Evolutionary conservation across 1,139 yeast species (phyloP).

Genomic region (Geotrichum siamense): DNA sequence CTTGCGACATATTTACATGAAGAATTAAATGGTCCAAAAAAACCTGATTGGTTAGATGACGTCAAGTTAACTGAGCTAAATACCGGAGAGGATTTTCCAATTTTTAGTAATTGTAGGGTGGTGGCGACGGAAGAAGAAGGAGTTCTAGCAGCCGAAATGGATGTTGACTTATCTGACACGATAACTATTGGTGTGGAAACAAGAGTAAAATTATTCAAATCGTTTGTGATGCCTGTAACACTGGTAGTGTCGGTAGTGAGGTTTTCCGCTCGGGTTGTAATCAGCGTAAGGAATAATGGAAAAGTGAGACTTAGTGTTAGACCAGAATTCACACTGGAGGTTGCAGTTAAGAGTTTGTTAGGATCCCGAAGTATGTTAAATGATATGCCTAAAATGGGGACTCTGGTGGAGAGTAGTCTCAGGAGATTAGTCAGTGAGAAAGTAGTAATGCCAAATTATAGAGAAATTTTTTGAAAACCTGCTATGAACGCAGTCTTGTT

Average conservation of each 20-base stretch:
- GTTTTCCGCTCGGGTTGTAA: conserved; percentile 76
- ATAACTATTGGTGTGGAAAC: conserved; percentile 88
- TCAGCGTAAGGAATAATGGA: conserved; percentile 46
- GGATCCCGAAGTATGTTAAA: conserved; percentile 91
- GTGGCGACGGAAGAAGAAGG: conserved; percentile 19
- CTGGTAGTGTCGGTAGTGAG: conserved; percentile 82
- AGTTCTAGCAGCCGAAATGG: conserved; percentile 72
- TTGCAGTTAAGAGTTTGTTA: conserved; percentile 74
- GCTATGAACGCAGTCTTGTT: no score
- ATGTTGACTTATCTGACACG: conserved; percentile 87
- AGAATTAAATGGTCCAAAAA: conserved; percentile 44
- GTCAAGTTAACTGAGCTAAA: conserved; percentile 80
- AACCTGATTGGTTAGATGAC: conserved; percentile 76
- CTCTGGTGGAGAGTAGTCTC: conserved; percentile 70
- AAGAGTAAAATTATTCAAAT: conserved; percentile 64
- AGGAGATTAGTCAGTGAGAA: conserved; percentile 88
- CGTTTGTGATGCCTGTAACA: conserved; percentile 70
- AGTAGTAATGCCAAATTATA: conserved; percentile 87
- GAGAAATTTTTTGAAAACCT: conserved; percentile 39
- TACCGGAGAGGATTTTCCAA: conserved; percentile 93
- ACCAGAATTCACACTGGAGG: conserved; percentile 85
- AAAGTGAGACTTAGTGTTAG: conserved; percentile 55
- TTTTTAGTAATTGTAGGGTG: conserved; percentile 86
- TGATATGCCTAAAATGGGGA: conserved; percentile 86
- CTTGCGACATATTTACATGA: conserved; percentile 68